Conservation (phyloP, 345 rosid species). For the rapeseed (Brassica napus) region Da-Ae NC_063450.1:50410001-50410500, state of each 20-base stretch:
- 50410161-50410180: constrained; percentile 55
- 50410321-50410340: constrained; percentile 57
- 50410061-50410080: constrained; percentile 53
- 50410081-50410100: not conserved
- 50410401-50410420: constrained; percentile 43
- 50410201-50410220: constrained; percentile 63
- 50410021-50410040: constrained; percentile 51
- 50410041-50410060: constrained; percentile 47
- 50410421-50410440: constrained; percentile 63
- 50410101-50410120: not conserved
- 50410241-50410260: constrained; percentile 64
- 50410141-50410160: constrained; percentile 81
- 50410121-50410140: not conserved
- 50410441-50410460: constrained; percentile 64
- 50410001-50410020: not conserved
- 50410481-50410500: constrained; percentile 25
- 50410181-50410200: constrained; percentile 50
- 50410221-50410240: constrained; percentile 48
- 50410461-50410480: constrained; percentile 62
- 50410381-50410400: constrained; percentile 53
- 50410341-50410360: constrained; percentile 62
- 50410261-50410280: constrained; percentile 69
- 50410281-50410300: constrained; percentile 49
- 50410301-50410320: constrained; percentile 37
- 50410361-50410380: constrained; percentile 67